These are phyloP conservation scores for Withania somnifera DNA, from an alignment of 305 asterid genomes.

Conservation along the genomic window DNA sequence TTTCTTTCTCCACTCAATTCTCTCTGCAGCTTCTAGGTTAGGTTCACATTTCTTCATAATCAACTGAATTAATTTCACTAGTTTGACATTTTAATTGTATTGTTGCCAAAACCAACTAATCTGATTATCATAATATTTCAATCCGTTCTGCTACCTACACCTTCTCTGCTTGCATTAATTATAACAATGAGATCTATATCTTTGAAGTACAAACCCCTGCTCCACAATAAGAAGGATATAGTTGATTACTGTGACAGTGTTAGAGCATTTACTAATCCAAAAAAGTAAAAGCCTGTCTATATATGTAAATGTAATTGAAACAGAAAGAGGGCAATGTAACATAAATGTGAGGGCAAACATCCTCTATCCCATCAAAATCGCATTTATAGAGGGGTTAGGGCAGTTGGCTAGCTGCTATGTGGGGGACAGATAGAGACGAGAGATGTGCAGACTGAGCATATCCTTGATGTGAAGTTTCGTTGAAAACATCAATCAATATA, in stretches of 20 bases:
- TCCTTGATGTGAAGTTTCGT: background rate
- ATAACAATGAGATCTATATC: background rate
- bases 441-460: background rate
- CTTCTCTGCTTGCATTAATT: background rate
- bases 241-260: background rate
- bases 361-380: background rate
- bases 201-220: background rate
- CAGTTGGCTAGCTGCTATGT: background rate
- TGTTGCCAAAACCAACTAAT: too few species aligned
- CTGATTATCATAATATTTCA: too few species aligned
- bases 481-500: background rate
- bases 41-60: too few species aligned
- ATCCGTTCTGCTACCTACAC: background rate
- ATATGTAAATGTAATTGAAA: background rate
- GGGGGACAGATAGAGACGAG: slow-evolving; percentile 3
- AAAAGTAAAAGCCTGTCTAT: background rate
- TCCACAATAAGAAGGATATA: background rate
- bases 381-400: background rate
- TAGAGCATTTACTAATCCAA: background rate
- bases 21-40: too few species aligned
- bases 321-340: background rate
- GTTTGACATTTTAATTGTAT: too few species aligned
- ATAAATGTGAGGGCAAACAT: background rate
- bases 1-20: too few species aligned
- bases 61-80: too few species aligned